Percentiles rank a stretch among this genome's conserved stretches.
Conservation (phyloP, 2,329 filamentous ascomycete genomes). For the Aspergillus glaucus region DNA sequence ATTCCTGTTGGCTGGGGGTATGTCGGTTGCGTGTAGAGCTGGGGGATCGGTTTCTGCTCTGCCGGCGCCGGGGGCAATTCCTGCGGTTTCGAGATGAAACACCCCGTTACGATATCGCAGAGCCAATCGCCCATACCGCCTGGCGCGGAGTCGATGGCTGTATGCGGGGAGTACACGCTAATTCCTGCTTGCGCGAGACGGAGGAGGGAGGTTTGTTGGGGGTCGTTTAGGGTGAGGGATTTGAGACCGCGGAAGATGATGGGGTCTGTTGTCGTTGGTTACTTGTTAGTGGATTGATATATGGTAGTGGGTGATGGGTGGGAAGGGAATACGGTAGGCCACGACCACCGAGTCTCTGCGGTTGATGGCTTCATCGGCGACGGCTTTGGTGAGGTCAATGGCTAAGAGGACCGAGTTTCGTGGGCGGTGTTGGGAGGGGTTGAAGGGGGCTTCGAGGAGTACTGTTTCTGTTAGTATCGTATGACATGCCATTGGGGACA, state of each 20-base stretch:
- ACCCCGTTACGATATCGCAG: conserved; percentile 69
- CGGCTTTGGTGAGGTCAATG: conserved; percentile 82
- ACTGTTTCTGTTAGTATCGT: conserved; percentile 38
- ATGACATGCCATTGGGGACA: background rate
- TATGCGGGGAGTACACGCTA: conserved; percentile 94
- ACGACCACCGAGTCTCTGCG: conserved; percentile 72
- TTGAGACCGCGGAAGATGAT: conserved; percentile 95
- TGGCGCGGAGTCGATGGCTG: conserved; percentile 80
- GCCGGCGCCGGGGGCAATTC: conserved; percentile 3
- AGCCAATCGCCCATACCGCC: conserved; percentile 92
- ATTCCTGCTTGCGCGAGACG: conserved; percentile 78
- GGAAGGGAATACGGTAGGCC: conserved; percentile 67
- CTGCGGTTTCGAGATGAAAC: conserved; percentile 12
- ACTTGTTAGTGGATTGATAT: background rate
- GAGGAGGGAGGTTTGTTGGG: conserved; percentile 80
- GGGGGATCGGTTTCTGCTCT: conserved; percentile 15
- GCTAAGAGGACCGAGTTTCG: conserved; percentile 70
- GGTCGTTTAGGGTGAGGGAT: conserved; percentile 72
- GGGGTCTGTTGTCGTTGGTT: conserved; percentile 57
- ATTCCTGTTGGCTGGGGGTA: conserved; percentile 29
- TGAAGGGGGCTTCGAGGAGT: conserved; percentile 62
- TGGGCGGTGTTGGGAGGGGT: conserved; percentile 48
- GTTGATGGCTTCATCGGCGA: conserved; percentile 82
- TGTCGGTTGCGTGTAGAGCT: conserved; percentile 35
- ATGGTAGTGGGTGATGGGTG: background rate